phyloP scores from a whole-genome alignment of 805 yeast species.

The Metahyphopichia silvanorum region DNA sequence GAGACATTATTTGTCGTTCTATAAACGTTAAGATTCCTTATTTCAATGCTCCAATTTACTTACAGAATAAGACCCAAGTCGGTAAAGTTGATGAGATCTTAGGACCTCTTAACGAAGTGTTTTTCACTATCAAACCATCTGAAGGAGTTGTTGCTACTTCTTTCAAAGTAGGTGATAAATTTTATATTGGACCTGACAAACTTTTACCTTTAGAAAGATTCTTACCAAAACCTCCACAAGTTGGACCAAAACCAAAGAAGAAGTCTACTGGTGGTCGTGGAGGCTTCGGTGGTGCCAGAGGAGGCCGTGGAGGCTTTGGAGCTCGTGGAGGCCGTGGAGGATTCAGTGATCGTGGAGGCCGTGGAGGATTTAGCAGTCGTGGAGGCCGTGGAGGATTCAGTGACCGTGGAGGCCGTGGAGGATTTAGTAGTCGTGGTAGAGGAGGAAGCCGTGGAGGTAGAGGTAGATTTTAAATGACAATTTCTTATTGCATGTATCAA shows the following conservation, averaged over 20 bases:
- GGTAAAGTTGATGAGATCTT: constrained; percentile 98
- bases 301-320: constrained; percentile 35
- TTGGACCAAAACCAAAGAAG: constrained; percentile 78
- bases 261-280: constrained; percentile 61
- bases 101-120: constrained; percentile 98
- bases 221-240: constrained; percentile 90
- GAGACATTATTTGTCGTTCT: constrained; percentile 94
- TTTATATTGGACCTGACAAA: constrained; percentile 93
- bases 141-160: constrained; percentile 95
- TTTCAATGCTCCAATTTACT: constrained; percentile 96
- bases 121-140: constrained; percentile 90
- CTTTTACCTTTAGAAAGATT: constrained; percentile 94
- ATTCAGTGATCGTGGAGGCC: constrained; percentile 31
- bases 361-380: constrained; percentile 39
- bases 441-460: constrained; percentile 42
- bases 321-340: constrained; percentile 28
- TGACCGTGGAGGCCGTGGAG: constrained; percentile 45
- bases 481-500: too few species aligned
- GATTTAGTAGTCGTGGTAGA: constrained; percentile 27
- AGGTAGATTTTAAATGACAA: constrained; percentile 19
- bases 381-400: constrained; percentile 34
- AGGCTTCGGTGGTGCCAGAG: constrained; percentile 37
- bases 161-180: constrained; percentile 94
- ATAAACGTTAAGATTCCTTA: constrained; percentile 93
- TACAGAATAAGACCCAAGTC: constrained; percentile 92